Base-by-base conservation (phyloP, 176 grass and related monocot species). In the Rhynchospora pubera region DNA sequence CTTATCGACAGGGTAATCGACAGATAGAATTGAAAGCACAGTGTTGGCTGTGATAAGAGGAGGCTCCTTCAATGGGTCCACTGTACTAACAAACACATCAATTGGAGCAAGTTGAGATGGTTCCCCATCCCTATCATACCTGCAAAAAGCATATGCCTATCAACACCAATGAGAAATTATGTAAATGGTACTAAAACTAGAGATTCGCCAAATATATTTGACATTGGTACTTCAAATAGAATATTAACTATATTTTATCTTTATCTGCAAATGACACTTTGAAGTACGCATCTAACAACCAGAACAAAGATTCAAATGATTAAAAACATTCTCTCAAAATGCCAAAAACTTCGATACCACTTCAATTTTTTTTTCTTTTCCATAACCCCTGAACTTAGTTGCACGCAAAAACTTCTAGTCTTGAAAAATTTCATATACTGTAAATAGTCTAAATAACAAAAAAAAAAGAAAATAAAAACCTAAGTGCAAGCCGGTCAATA, bases 1-100 rank as follows among this genome's bases (percentile, higher is more conserved):
- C 84, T 97, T 97, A 83, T 94, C 94, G 9, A 97, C 94, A 19
- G 94, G 94, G 50, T 97, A 97, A 80, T 97, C 94, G 45, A 92
- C 88, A 28, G 94, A 57, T 71, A 97, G 91, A 82, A 97, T 94
- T 10, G 94, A 97, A 23, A 97, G 71, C 12, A 97, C 92, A 51
- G 91, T 97, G 44, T 97, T 97, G 28, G 90, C 91, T 65, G 94
- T 97, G 69, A 97, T 85, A 8, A 97, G 65, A 64, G 91, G 94
- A 80, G 94, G 91, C 59, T 97, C 94, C 77, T 94, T 97, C 57
- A 93, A 79, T 30, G 94, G 94, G 59, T 97, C 94, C 64, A 97
- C 94, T 19, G 94, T 97, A 90, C 91, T 94, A 58, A 97, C 94
- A 84, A 92, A 97, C 48, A 97, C 85, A 83, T 97, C 94, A 83